These are phyloP conservation scores for Eucalyptus marginata DNA, from an alignment of 345 rosid genomes.

Conservation along the genomic window DNA sequence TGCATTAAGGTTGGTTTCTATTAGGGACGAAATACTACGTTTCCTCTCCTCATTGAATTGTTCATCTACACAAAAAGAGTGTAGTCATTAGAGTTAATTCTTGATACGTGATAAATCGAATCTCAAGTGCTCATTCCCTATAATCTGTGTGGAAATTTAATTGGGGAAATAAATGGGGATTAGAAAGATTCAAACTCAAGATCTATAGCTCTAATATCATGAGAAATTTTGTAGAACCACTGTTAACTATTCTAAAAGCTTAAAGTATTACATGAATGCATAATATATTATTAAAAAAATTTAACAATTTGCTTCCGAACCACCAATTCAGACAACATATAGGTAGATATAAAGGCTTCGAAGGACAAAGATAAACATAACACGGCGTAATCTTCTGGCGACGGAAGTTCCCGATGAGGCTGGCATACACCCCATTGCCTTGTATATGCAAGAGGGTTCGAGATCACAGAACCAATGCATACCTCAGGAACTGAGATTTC, in stretches of 20 bases:
- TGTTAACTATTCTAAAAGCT: accelerated
- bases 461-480: not conserved
- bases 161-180: too few relatives aligned
- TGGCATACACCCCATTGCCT: not conserved
- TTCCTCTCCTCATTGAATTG: not conserved
- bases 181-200: too few relatives aligned
- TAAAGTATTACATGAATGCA: accelerated
- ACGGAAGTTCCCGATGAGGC: not conserved
- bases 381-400: not conserved
- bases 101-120: not conserved
- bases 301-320: not conserved
- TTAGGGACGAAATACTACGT: not conserved
- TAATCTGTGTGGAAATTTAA: too few relatives aligned
- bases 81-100: not conserved
- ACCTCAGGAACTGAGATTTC: constrained; percentile 89
- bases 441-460: not conserved
- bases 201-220: too few relatives aligned
- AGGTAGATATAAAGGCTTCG: not conserved
- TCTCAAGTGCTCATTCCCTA: too few relatives aligned
- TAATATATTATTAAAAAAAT: too few relatives aligned
- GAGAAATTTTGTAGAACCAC: accelerated
- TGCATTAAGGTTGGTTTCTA: not conserved
- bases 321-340: not conserved
- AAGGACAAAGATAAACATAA: not conserved
- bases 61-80: not conserved